phyloP scores from a whole-genome alignment of 192 early-diverging fungal species.

The Rhizophagus sp. region DNA sequence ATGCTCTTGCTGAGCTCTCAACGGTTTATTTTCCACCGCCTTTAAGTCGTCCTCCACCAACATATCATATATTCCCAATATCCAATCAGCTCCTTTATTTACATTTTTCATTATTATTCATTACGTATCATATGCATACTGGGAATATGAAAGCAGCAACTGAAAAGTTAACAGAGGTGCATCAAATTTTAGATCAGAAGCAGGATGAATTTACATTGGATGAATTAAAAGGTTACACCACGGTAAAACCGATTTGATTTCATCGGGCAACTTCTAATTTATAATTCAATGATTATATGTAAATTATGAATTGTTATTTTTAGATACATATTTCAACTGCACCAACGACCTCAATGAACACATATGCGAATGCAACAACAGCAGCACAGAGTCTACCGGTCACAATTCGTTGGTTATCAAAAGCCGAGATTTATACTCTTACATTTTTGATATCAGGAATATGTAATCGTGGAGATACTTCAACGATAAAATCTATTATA shows the following conservation, averaged over 20 bases:
- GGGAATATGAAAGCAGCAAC: slow-evolving; percentile 28
- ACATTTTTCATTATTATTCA: slow-evolving; percentile 30
- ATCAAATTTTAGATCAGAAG: slow-evolving; percentile 27
- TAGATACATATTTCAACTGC: slow-evolving; percentile 27
- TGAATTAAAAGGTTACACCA: slow-evolving; percentile 30
- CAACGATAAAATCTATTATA: not conserved
- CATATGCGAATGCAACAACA: not conserved
- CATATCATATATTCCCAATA: slow-evolving; percentile 25
- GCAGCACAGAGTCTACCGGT: slow-evolving; percentile 17
- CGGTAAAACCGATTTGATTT: not conserved
- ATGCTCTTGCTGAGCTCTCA: slow-evolving; percentile 25
- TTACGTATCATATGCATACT: slow-evolving; percentile 31
- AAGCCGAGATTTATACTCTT: slow-evolving; percentile 30
- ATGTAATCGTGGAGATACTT: slow-evolving; percentile 29
- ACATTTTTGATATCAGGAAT: slow-evolving; percentile 32
- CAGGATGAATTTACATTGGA: slow-evolving; percentile 9
- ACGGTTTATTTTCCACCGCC: slow-evolving; percentile 30
- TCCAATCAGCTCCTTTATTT: slow-evolving; percentile 26
- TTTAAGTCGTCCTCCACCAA: slow-evolving; percentile 9
- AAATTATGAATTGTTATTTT: not conserved
- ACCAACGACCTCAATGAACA: not conserved
- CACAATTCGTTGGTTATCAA: slow-evolving; percentile 29
- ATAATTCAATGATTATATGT: not conserved
- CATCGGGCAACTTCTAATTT: not conserved
- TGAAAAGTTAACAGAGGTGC: slow-evolving; percentile 29